phyloP scores from a whole-genome alignment of 345 rosid genomes.

The Eucalyptus shirleyi region DNA sequence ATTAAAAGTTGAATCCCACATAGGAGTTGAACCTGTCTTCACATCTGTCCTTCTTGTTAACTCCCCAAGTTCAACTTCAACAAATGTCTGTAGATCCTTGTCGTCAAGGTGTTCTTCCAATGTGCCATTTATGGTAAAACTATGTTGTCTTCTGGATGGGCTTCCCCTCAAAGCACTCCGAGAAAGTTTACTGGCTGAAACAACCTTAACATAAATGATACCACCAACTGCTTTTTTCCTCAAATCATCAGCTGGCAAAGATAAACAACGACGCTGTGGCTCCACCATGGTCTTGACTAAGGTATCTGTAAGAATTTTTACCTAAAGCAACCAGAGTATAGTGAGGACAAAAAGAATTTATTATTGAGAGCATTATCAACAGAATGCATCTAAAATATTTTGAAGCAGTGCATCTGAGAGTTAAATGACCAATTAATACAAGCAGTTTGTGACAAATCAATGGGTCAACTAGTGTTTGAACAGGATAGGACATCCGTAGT shows the following conservation, averaged over 20 bases:
- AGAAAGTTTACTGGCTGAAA: conserved; percentile 61
- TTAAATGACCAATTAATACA: not conserved
- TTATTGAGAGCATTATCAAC: not conserved
- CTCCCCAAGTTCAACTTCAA: conserved; percentile 85
- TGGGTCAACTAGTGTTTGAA: not conserved
- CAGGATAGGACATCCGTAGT: not conserved
- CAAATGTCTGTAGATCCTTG: conserved; percentile 64
- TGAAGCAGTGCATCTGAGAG: not conserved
- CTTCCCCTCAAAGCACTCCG: conserved; percentile 46
- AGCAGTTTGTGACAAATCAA: not conserved
- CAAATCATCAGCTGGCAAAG: conserved; percentile 66
- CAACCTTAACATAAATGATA: conserved; percentile 55
- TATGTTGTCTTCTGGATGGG: conserved; percentile 42
- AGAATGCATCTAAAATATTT: not conserved
- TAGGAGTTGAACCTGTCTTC: conserved; percentile 56
- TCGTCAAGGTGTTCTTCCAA: conserved; percentile 23
- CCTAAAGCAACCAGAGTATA: conserved; percentile 20
- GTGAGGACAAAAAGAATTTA: not conserved
- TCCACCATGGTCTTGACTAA: conserved; percentile 90
- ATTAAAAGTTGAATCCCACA: conserved; percentile 77
- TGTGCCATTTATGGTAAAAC: conserved; percentile 5
- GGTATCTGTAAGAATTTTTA: conserved; percentile 67
- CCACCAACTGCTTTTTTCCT: conserved; percentile 85
- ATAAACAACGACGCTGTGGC: conserved; percentile 72
- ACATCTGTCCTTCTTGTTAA: conserved; percentile 63